Percentiles rank a stretch among this genome's conserved stretches.
phyloP scores from a whole-genome alignment of 2,329 filamentous ascomycete genomes.

The Malbranchea cinnamomea region DNA sequence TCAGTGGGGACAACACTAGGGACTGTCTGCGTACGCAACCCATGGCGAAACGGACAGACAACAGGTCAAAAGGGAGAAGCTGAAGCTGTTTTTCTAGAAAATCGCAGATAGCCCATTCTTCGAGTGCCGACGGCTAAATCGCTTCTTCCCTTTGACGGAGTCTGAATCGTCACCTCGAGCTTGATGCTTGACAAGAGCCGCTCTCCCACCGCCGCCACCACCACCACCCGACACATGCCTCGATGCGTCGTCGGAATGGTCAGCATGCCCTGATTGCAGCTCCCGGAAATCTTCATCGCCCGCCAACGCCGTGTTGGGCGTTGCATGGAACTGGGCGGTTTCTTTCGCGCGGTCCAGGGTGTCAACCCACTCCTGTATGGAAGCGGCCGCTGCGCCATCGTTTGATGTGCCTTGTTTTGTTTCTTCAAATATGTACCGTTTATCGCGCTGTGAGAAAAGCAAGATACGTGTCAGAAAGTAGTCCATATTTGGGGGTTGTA shows the following conservation, averaged over 20 bases:
- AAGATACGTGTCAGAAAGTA: slow-evolving; percentile 17
- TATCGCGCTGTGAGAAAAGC: slow-evolving; percentile 49
- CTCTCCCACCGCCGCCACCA: slow-evolving; percentile 25
- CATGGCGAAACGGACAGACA: slow-evolving; percentile 11
- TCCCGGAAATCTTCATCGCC: slow-evolving; percentile 53
- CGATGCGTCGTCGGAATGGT: slow-evolving; percentile 25
- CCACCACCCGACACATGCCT: slow-evolving; percentile 23
- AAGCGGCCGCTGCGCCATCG: slow-evolving; percentile 48
- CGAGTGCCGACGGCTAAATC: slow-evolving; percentile 83
- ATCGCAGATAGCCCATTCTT: slow-evolving; percentile 86
- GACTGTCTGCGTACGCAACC: no score
- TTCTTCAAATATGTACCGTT: slow-evolving; percentile 89
- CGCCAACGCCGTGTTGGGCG: slow-evolving; percentile 47
- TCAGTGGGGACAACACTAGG: no score
- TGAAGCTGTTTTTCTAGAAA: slow-evolving; percentile 40
- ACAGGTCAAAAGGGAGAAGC: slow-evolving; percentile 6
- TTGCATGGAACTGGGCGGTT: slow-evolving; percentile 54
- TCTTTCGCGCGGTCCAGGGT: slow-evolving; percentile 75
- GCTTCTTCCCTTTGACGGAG: slow-evolving; percentile 43
- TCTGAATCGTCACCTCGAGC: slow-evolving; percentile 31
- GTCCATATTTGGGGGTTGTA: slow-evolving; percentile 6
- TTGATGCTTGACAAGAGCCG: slow-evolving; percentile 28
- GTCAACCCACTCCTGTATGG: slow-evolving; percentile 85
- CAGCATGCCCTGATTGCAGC: slow-evolving; percentile 44
- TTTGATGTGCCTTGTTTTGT: slow-evolving; percentile 56